These are phyloP conservation scores for Rhynchospora tenuis DNA, from an alignment of 176 grass and related monocot genomes.

Conservation along the genomic window DNA sequence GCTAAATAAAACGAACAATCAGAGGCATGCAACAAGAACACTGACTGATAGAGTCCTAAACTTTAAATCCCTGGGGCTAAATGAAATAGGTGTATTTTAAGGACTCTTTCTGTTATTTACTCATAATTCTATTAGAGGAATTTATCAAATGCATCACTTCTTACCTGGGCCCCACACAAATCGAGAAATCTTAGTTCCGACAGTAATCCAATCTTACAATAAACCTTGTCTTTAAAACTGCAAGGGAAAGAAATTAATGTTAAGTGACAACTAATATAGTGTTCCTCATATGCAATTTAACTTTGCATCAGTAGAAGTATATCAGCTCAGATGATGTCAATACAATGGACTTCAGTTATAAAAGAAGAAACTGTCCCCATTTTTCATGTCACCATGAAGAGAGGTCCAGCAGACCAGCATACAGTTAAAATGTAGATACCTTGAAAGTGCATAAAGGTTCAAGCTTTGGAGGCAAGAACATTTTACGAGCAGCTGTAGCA, in stretches of 20 bases:
- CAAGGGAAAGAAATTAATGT: slow-evolving; percentile 27
- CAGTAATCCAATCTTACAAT: slow-evolving; percentile 63
- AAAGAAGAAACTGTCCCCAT: background rate
- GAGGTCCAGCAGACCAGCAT: background rate
- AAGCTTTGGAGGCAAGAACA: slow-evolving; percentile 79
- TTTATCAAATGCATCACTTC: background rate
- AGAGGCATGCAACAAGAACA: background rate
- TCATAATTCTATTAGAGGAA: background rate
- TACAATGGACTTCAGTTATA: background rate
- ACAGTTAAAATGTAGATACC: slow-evolving; percentile 32
- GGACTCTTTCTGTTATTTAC: background rate
- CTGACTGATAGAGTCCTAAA: background rate
- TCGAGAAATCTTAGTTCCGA: slow-evolving; percentile 70
- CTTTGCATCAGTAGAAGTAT: too few relatives aligned
- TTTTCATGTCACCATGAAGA: background rate
- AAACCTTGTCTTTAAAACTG: slow-evolving; percentile 81
- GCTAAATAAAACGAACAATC: background rate
- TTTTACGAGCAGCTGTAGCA: slow-evolving; percentile 62
- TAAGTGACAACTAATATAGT: slow-evolving; percentile 10
- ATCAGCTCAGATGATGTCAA: too few relatives aligned
- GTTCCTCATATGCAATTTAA: too few relatives aligned
- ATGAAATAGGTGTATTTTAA: background rate
- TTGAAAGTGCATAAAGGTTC: slow-evolving; percentile 90
- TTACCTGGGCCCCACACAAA: slow-evolving; percentile 85
- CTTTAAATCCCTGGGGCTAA: background rate